Conservation (phyloP, 768 basidiomycete genomes). For the Phlegmacium glaucopus region DNA sequence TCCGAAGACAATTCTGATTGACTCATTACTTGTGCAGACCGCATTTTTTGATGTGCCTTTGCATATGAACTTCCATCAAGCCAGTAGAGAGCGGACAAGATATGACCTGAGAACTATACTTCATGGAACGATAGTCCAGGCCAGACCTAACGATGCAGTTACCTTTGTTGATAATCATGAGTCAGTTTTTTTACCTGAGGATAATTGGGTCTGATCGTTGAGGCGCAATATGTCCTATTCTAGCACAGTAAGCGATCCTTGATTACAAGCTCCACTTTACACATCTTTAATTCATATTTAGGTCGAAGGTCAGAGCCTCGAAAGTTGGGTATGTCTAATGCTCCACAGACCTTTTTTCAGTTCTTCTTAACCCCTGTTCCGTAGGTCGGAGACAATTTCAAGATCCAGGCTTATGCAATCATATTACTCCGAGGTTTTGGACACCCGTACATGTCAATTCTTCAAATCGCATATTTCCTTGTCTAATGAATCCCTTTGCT, state of each 20-base stretch:
- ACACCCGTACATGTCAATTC: conserved; percentile 57
- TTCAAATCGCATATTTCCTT: not conserved
- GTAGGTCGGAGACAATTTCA: conserved; percentile 70
- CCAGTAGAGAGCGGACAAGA: conserved; percentile 60
- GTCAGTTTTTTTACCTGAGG: conserved; percentile 38
- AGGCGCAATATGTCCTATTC: conserved; percentile 7
- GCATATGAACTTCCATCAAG: conserved; percentile 78
- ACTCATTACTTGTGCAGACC: conserved; percentile 42
- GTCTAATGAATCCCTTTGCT: not conserved
- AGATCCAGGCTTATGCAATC: conserved; percentile 78
- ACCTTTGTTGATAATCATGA: conserved; percentile 92
- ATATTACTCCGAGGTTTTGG: conserved; percentile 70
- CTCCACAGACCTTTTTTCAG: conserved; percentile 8
- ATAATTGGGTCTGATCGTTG: conserved; percentile 4
- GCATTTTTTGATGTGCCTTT: conserved; percentile 92
- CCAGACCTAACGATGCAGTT: conserved; percentile 76
- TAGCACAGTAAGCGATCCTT: conserved; percentile 54
- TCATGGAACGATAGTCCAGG: conserved; percentile 61
- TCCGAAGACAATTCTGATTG: conserved; percentile 1
- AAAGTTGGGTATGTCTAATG: conserved; percentile 68
- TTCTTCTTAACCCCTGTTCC: not conserved
- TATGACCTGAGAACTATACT: conserved; percentile 81
- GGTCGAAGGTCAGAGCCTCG: conserved; percentile 67
- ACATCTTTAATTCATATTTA: conserved; percentile 14
- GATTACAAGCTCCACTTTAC: not conserved